Conservation (phyloP, 768 basidiomycete genomes). For the Amylocystis lapponica region DNA sequence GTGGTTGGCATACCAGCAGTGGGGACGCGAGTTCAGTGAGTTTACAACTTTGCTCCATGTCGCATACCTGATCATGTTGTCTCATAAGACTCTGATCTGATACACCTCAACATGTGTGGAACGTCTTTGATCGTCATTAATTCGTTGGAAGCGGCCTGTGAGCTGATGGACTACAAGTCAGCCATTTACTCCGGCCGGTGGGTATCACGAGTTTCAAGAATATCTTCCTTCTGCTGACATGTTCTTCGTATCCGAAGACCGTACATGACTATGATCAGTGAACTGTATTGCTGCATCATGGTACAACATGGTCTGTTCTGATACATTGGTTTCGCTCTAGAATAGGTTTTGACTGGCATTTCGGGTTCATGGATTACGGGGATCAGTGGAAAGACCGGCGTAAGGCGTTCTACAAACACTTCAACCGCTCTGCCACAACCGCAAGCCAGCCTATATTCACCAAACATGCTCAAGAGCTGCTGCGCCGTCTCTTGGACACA, state of each 20-base stretch:
- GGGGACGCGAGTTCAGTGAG: slow-evolving; percentile 13
- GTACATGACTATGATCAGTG: slow-evolving; percentile 22
- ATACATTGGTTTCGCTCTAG: slow-evolving; percentile 17
- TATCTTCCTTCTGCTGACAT: neutral
- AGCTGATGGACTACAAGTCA: slow-evolving; percentile 26
- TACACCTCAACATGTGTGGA: slow-evolving; percentile 20
- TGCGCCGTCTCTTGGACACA: slow-evolving; percentile 26
- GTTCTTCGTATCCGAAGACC: slow-evolving; percentile 3
- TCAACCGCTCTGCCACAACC: slow-evolving; percentile 29
- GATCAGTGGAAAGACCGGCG: slow-evolving; percentile 38
- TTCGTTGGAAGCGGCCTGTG: slow-evolving; percentile 21
- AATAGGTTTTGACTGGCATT: slow-evolving; percentile 38
- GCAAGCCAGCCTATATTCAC: slow-evolving; percentile 27
- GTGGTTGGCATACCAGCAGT: slow-evolving; percentile 15
- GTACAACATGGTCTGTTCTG: too few species aligned
- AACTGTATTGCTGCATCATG: too few species aligned
- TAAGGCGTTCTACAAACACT: slow-evolving; percentile 35
- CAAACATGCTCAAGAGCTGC: slow-evolving; percentile 26
- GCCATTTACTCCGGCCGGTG: slow-evolving; percentile 27
- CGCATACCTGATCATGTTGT: too few species aligned
- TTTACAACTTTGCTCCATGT: neutral
- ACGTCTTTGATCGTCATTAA: slow-evolving; percentile 22
- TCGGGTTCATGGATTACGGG: slow-evolving; percentile 36
- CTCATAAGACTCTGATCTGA: slow-evolving; percentile 19
- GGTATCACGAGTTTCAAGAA: neutral